Evolutionary conservation across 2,329 filamentous ascomycete genomes (phyloP), one percentile per base, ranked within the genome.

Genomic region (Colletotrichum caudatum): DNA sequence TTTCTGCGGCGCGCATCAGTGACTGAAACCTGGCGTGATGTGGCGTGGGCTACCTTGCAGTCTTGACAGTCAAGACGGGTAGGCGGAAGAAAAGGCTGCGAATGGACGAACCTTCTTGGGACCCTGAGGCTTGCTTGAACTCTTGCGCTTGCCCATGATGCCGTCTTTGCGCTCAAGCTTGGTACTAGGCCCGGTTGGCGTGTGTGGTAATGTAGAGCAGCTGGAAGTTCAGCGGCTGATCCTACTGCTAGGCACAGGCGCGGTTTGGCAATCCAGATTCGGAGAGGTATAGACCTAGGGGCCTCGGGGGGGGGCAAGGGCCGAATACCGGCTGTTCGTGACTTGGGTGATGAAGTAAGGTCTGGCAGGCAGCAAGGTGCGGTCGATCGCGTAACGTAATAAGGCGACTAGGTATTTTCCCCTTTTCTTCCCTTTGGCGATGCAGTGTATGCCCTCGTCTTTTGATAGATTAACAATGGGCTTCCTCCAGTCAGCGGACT

Each of bases 81-180:
- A 46, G 48, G 50, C 35, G 11, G 11, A 35, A 23, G 23, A 20
- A 20, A 20, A 26, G 23, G n/a, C n/a, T 39, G 37, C 53, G 18
- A 20, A 11, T 41, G 33, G 59, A 74, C 80, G 75, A 84, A 94
- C 94, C 91, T 91, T 97, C 84, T 93, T 96, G 35, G 93, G 91
- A 74, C 92, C 93, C 80, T 91, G 88, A 20, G 93, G 93, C 85
- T 94, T 94, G 79, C 90, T 89, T 65, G 94, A 92, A 35, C 93
- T 93, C 88, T 97, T 98, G 81, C 95, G 93, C 87, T 98, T 98
- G 74, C 95, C 95, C 95, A 94, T 87, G 58, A 61, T 79, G 75
- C 66, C 51, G 51, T 35, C 35, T 44, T 26, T 14, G 56, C 39
- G n/a, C 23, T 37, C 33, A 37, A 35, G 35, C n/a, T 68, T 53